Evolutionary conservation across 208 protist genomes (phyloP).

Genomic region (Leishmania amazonensis): DNA sequence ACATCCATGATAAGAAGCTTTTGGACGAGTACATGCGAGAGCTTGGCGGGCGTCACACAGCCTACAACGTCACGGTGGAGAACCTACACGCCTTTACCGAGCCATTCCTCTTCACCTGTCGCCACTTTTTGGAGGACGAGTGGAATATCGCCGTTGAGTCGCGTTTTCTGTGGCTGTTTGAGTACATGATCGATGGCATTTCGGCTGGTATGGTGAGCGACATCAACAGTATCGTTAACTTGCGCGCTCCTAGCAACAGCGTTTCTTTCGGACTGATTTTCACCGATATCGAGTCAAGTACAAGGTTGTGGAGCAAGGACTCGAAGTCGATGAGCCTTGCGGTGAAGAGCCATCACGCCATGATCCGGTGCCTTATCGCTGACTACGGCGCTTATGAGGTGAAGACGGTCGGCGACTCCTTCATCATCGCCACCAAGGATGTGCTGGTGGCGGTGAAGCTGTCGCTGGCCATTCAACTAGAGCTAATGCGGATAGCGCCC

Average conservation of each 20-base stretch:
- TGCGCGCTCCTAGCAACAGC: constrained; percentile 43
- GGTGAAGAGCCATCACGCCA: constrained; percentile 67
- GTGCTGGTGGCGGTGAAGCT: constrained; percentile 68
- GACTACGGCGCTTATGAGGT: constrained; percentile 81
- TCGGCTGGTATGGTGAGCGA: constrained; percentile 49
- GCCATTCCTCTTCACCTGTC: constrained; percentile 74
- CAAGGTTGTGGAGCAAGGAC: constrained; percentile 75
- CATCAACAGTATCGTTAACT: constrained; percentile 46
- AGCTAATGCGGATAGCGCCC: constrained; percentile 66
- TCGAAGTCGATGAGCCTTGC: constrained; percentile 58
- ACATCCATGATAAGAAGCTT: constrained; percentile 44
- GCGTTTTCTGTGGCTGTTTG: constrained; percentile 56
- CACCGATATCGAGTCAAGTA: constrained; percentile 84
- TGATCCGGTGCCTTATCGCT: constrained; percentile 69
- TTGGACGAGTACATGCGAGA: constrained; percentile 60
- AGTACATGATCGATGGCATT: constrained; percentile 54
- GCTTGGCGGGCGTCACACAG: constrained; percentile 52
- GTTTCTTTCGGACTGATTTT: constrained; percentile 67
- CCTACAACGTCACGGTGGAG: constrained; percentile 56
- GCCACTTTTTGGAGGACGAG: constrained; percentile 67
- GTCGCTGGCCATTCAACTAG: constrained; percentile 69
- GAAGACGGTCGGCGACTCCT: constrained; percentile 82
- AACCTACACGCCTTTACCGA: constrained; percentile 54
- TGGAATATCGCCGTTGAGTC: constrained; percentile 75
- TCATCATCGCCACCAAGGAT: constrained; percentile 82